Base-by-base conservation (phyloP, 2,329 filamentous ascomycete species). In the Macrophomina pseudophaseolina region DNA sequence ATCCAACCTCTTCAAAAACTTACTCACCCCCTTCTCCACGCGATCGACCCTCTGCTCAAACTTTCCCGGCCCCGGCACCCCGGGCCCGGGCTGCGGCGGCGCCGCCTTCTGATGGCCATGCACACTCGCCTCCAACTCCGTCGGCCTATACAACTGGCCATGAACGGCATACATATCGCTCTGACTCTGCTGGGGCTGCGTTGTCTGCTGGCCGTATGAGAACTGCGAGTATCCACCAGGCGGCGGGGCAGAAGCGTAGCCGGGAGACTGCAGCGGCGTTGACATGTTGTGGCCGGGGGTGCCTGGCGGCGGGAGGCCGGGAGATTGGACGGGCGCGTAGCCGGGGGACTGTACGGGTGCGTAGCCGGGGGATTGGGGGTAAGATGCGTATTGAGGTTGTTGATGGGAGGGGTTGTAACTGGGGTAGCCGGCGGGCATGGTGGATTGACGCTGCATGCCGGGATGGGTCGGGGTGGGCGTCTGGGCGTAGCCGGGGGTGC, bases 1-100 rank as follows among this genome's bases (percentile, higher is more conserved):
- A 81, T 93, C 91, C 77, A 93, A 85, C 80, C 89, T 92, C 84
- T 90, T 92, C 70, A 93, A 78, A 82, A 93, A 89, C 6, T 88
- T 87, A 33, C 87, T 86, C 4, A 93, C 86, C 1, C 90, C 88
- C 76, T 88, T 88, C 80, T 93, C 91, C 40, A 93, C 72, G 71
- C 86, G 84, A 33, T 87, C 88, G 0, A 90, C 87, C 68, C 87
- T 85, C 75, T 88, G 86, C 72, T 91, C 90, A 35, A 92, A 77
- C 74, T 84, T 86, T 79, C 82, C 85, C 68, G 79, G 75, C 52
- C 71, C 69, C 3, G 76, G 70, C 48, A 67, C 68, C 5, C 66
- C 70, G 48, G 65, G 51, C 30, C 62, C 62, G 44, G 67, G 58
- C 60, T 69, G 56, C 38, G 51, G 30, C 16, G 52, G 42, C 53